Base-by-base conservation (phyloP, 75 land plant genomes). In the Ceratopteris richardii region DNA sequence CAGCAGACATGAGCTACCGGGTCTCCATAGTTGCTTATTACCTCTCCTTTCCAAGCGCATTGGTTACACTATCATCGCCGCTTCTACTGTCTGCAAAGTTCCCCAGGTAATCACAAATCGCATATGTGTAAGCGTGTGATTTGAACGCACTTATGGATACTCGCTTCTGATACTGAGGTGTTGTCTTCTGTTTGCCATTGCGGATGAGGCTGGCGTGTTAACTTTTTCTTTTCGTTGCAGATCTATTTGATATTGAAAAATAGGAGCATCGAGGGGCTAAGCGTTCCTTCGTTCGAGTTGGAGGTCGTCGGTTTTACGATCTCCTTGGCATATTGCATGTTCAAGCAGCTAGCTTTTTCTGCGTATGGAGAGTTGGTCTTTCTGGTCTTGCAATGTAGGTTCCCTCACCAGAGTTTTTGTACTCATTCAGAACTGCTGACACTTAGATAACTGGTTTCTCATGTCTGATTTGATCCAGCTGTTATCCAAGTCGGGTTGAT, bases 311-410 rank as follows among this genome's bases (percentile, higher is more conserved):
- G 75, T 30, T 60, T 65, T 27, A 72, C 75, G 1, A 72, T 72
- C 30, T 62, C 69, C 5, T 44, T 72, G 57, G 69, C 75, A 20
- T 72, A 72, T 22, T 72, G 75, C 29, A 7, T 72, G 24, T 72
- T 59, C 47, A 72, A 72, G 44, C 23, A 56, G 40, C 44, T 72
- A 0, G 61, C 75, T 0, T 72, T 72, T 50, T 72, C 75, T 2
- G 75, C 75, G 0, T 72, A 72, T 66, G 75, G 75, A 27, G 75
- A 72, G 31, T 36, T 72, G 7, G 69, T 72, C 23, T 72, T 72
- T 53, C 62, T 72, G 12, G 48, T 72, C 11, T 26, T 66, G 14
- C 75, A 72, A 44, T 41, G 66, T 64, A 64, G 10, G 26, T 29
- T 7, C 11, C 18, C 9, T 24, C 1, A 29, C n/a, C 4, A 17